A percentile compares a stretch with the other conserved stretches of the same genome.
Conservation (phyloP, 106 monocot species). For the Amphibolis antarctica region DNA sequence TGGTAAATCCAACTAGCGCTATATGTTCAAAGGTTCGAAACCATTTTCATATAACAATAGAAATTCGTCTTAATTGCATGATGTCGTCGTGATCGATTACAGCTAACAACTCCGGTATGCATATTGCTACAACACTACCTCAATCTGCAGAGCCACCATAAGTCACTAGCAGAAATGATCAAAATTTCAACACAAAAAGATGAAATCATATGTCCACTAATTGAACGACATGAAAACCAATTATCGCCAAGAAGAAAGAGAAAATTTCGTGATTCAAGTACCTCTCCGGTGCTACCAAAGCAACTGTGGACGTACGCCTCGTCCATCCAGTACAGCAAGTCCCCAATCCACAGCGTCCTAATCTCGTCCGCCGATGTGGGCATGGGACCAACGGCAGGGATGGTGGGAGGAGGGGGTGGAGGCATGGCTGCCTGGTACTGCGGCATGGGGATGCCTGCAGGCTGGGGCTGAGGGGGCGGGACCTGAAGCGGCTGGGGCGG, state of each 20-base stretch:
- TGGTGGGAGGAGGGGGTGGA: slow-evolving; percentile 1
- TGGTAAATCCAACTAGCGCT: no score
- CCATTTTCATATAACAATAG: no score
- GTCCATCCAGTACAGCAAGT: slow-evolving; percentile 93
- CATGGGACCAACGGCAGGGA: slow-evolving; percentile 4
- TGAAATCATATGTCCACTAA: no score
- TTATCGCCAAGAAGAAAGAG: neutral
- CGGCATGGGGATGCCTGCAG: neutral
- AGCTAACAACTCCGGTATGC: no score
- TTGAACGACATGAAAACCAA: no score
- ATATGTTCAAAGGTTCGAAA: no score
- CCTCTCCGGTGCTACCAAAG: slow-evolving; percentile 58
- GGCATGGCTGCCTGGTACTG: slow-evolving; percentile 16
- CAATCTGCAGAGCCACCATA: no score
- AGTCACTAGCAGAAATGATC: no score
- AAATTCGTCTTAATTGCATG: no score
- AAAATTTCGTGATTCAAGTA: slow-evolving; percentile 2
- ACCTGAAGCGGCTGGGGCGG: slow-evolving; percentile 39
- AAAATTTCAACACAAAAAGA: no score
- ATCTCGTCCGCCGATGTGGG: slow-evolving; percentile 42
- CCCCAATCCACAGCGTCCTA: slow-evolving; percentile 79
- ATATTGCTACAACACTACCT: no score
- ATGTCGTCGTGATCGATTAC: no score
- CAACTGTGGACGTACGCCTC: slow-evolving; percentile 53
- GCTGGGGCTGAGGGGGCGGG: slow-evolving; percentile 10